phyloP scores from a whole-genome alignment of 495 filamentous ascomycete species.

The Aspergillus taichungensis region DNA sequence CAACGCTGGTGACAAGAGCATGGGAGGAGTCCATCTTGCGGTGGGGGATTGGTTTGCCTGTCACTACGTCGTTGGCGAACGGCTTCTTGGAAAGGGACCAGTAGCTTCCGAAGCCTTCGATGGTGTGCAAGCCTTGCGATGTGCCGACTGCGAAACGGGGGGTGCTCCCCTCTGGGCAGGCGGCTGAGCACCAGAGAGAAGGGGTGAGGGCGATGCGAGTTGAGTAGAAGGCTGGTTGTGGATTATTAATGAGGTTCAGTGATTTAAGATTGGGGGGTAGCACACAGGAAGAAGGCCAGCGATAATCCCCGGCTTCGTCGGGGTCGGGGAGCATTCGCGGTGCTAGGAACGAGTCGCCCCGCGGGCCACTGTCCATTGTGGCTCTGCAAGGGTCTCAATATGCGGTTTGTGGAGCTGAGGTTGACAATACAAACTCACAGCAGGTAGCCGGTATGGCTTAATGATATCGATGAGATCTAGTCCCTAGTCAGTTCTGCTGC shows the following conservation, averaged over 20 bases:
- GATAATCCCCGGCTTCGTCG: conserved; percentile 26
- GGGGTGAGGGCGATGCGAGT: conserved; percentile 21
- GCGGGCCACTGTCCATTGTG: conserved; percentile 32
- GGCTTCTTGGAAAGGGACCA: conserved; percentile 27
- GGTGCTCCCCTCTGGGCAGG: conserved; percentile 19
- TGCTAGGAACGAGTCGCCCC: conserved; percentile 28
- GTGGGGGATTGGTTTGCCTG: conserved; percentile 9
- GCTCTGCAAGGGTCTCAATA: conserved; percentile 16
- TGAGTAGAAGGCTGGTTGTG: conserved; percentile 19
- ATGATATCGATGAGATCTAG: conserved; percentile 32
- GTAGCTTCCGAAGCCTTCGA: conserved; percentile 20
- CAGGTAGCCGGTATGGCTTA: conserved; percentile 31
- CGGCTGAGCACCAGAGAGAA: conserved; percentile 31
- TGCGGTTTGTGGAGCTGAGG: conserved; percentile 5
- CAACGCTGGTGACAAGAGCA: conserved; percentile 26
- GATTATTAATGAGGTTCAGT: not conserved
- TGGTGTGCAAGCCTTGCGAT: conserved; percentile 31
- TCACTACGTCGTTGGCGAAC: conserved; percentile 15
- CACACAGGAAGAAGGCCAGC: conserved; percentile 25
- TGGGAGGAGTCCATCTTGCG: conserved; percentile 22
- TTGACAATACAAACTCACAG: conserved; percentile 19
- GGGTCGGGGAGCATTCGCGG: conserved; percentile 27
- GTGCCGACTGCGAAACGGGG: conserved; percentile 34
- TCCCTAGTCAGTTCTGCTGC: conserved; percentile 2
- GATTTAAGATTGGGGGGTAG: not conserved